phyloP scores from a whole-genome alignment of 805 yeast species.

The Ogataea pini region DNA sequence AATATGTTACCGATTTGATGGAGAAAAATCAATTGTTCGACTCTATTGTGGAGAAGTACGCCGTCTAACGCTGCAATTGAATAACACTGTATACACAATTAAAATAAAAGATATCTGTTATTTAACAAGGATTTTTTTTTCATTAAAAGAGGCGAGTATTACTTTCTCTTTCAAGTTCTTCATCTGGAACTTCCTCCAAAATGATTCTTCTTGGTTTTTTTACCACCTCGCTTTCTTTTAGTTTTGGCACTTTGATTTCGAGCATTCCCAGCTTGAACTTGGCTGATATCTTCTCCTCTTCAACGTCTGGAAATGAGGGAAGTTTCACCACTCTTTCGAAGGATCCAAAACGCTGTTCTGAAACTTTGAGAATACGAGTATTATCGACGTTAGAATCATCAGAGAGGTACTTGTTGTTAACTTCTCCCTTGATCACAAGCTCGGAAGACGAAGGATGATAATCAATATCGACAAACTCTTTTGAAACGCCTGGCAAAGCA shows the following conservation, averaged over 20 bases:
- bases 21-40: conserved; percentile 69
- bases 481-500: conserved; percentile 60
- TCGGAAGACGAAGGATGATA: conserved; percentile 60
- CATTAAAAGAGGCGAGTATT: conserved; percentile 8
- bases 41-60: conserved; percentile 62
- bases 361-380: conserved; percentile 40
- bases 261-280: conserved; percentile 54
- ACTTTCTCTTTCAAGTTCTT: conserved; percentile 32
- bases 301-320: conserved; percentile 52
- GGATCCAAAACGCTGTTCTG: conserved; percentile 57
- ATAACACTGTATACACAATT: neutral
- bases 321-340: conserved; percentile 58
- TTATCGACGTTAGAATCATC: conserved; percentile 35
- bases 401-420: conserved; percentile 40
- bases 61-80: conserved; percentile 4
- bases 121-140: no score
- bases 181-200: conserved; percentile 34
- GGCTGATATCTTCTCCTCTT: conserved; percentile 56
- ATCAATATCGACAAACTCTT: conserved; percentile 53
- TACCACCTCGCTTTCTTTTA: conserved; percentile 18
- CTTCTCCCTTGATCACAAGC: conserved; percentile 51
- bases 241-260: conserved; percentile 53
- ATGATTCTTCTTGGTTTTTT: conserved; percentile 27
- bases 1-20: conserved; percentile 54
- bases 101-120: neutral